phyloP scores from a whole-genome alignment of 164 flowering plant species.

The Aristolochia californica region DNA sequence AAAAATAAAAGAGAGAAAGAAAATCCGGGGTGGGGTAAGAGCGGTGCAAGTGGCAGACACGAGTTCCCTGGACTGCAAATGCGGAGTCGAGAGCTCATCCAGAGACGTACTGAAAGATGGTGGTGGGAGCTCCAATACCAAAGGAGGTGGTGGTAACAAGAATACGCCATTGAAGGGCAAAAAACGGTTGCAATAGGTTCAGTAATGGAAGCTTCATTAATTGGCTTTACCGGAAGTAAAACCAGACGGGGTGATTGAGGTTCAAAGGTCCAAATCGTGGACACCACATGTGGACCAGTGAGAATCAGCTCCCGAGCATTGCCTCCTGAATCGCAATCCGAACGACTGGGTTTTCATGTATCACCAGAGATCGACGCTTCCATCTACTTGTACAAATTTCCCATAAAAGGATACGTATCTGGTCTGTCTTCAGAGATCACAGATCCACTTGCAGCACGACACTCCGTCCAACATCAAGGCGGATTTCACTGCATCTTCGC shows the following conservation, averaged over 20 bases:
- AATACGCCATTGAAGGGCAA: too few relatives aligned
- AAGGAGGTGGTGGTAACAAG: constrained; percentile 4
- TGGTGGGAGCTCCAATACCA: constrained; percentile 13
- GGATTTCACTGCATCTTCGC: too few relatives aligned
- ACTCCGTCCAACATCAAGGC: too few relatives aligned
- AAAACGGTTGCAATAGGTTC: not conserved
- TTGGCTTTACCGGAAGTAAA: not conserved
- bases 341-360: too few relatives aligned
- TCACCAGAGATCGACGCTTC: too few relatives aligned
- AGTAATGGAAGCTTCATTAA: not conserved
- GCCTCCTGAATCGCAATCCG: too few relatives aligned
- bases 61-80: constrained; percentile 20
- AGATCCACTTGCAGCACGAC: too few relatives aligned
- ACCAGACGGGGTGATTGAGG: not conserved
- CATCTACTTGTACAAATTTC: too few relatives aligned
- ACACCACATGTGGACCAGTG: constrained; percentile 1
- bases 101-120: not conserved
- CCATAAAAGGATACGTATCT: too few relatives aligned
- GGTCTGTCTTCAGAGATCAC: too few relatives aligned
- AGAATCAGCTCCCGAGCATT: too few relatives aligned
- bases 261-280: constrained; percentile 1
- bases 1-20: constrained; percentile 6
- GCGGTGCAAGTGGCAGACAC: constrained; percentile 53
- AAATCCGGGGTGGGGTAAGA: not conserved
- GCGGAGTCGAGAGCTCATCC: constrained; percentile 10